phyloP scores from a whole-genome alignment of 768 basidiomycete species.

The Butyriboletus loyo region DNA sequence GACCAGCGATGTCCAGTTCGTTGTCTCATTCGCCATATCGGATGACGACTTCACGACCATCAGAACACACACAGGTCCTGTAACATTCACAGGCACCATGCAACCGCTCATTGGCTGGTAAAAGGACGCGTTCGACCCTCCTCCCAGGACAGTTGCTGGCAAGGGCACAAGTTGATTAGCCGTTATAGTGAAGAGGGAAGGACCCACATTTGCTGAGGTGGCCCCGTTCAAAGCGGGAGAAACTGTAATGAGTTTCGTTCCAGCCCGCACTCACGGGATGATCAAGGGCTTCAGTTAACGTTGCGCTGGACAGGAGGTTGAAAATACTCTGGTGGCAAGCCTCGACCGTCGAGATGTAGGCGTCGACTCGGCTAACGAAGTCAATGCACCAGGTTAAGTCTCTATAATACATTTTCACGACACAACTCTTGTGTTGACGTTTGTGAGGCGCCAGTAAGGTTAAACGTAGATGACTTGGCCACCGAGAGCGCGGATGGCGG shows the following conservation, averaged over 20 bases:
- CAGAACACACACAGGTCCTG: slow-evolving; percentile 68
- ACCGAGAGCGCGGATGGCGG: no score
- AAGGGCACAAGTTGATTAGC: slow-evolving; percentile 6
- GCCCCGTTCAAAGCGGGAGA: slow-evolving; percentile 54
- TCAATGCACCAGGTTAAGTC: no score
- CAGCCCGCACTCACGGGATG: no score
- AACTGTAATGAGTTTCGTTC: slow-evolving; percentile 65
- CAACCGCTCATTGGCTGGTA: slow-evolving; percentile 59
- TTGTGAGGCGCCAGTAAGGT: no score
- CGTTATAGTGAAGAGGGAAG: not conserved
- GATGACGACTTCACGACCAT: slow-evolving; percentile 54
- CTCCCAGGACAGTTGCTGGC: slow-evolving; percentile 58
- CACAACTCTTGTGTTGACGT: no score
- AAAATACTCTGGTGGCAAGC: slow-evolving; percentile 78
- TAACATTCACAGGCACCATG: slow-evolving; percentile 60
- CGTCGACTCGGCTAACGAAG: slow-evolving; percentile 57
- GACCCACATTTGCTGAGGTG: slow-evolving; percentile 40
- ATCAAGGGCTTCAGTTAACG: no score
- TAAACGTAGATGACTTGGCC: no score
- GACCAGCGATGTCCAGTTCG: slow-evolving; percentile 62
- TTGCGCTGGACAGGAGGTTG: slow-evolving; percentile 55
- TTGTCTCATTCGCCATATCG: slow-evolving; percentile 40
- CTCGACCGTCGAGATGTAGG: slow-evolving; percentile 72
- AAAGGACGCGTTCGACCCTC: slow-evolving; percentile 54
- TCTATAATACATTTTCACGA: no score